phyloP scores from a whole-genome alignment of 306 rosid genomes.

The Dryas octopetala region DNA sequence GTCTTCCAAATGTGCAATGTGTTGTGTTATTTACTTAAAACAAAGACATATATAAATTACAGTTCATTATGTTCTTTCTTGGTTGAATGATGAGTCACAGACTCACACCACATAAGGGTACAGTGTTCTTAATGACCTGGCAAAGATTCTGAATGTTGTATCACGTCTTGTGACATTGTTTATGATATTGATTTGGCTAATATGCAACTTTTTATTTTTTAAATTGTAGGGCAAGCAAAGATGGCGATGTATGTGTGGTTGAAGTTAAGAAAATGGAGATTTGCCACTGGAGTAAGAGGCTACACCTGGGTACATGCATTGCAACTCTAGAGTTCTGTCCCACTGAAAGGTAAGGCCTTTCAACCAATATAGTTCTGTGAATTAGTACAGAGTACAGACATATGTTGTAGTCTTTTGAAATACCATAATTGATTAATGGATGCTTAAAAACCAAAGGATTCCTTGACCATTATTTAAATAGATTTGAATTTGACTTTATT shows the following conservation, averaged over 20 bases:
- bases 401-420: neutral
- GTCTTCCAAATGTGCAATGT: neutral
- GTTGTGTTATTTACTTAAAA: neutral
- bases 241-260: constrained; percentile 84
- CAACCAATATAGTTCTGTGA: neutral
- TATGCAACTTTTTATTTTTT: neutral
- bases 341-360: constrained; percentile 61
- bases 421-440: neutral
- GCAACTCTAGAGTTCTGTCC: constrained; percentile 82
- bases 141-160: neutral
- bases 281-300: constrained; percentile 78
- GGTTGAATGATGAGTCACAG: neutral
- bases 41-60: neutral
- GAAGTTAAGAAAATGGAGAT: constrained; percentile 93
- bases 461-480: neutral
- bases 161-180: neutral
- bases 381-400: neutral
- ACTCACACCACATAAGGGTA: neutral
- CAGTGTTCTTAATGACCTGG: neutral
- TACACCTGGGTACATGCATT: constrained; percentile 81
- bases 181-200: neutral
- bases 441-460: neutral
- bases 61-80: neutral
- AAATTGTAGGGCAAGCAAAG: constrained; percentile 78
- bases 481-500: neutral